Evolutionary conservation across 768 basidiomycete genomes (phyloP).

Genomic region (Auricularia sp.): DNA sequence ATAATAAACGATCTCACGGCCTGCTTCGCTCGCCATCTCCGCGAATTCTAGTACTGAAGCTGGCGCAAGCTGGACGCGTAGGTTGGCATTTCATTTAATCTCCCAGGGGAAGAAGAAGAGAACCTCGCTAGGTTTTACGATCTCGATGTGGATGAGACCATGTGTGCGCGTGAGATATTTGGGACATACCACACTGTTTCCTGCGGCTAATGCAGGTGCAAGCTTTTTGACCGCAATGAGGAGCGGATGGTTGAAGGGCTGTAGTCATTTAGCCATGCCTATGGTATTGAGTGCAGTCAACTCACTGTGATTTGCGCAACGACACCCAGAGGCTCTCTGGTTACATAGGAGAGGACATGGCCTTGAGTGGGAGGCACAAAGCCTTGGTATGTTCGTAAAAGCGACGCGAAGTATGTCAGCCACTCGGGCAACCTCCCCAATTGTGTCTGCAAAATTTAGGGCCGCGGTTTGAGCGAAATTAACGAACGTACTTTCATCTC

Average conservation of each 20-base stretch:
- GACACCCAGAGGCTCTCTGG: conserved; percentile 75
- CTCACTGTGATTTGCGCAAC: conserved; percentile 76
- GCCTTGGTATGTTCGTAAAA: conserved; percentile 54
- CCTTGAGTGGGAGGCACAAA: conserved; percentile 75
- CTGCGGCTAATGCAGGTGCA: conserved; percentile 74
- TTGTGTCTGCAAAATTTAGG: conserved; percentile 31
- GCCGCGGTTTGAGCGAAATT: neutral
- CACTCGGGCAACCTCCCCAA: conserved; percentile 73
- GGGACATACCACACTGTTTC: conserved; percentile 61
- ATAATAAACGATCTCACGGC: conserved; percentile 33
- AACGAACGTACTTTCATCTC: conserved; percentile 51
- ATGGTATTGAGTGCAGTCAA: neutral
- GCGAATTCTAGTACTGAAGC: conserved; percentile 72
- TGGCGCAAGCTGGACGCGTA: conserved; percentile 50
- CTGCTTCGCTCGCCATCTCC: conserved; percentile 50
- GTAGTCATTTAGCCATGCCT: conserved; percentile 4
- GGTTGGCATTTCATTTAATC: neutral
- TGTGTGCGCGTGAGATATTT: neutral
- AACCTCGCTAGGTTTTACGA: conserved; percentile 9
- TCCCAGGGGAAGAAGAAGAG: neutral
- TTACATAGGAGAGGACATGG: conserved; percentile 66
- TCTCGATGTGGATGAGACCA: neutral
- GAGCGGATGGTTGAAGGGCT: conserved; percentile 89
- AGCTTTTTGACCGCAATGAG: conserved; percentile 85
- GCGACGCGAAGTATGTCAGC: conserved; percentile 75